Evolutionary conservation across 139 green algal genomes (phyloP).

Genomic region (Volvox reticuliferus): DNA sequence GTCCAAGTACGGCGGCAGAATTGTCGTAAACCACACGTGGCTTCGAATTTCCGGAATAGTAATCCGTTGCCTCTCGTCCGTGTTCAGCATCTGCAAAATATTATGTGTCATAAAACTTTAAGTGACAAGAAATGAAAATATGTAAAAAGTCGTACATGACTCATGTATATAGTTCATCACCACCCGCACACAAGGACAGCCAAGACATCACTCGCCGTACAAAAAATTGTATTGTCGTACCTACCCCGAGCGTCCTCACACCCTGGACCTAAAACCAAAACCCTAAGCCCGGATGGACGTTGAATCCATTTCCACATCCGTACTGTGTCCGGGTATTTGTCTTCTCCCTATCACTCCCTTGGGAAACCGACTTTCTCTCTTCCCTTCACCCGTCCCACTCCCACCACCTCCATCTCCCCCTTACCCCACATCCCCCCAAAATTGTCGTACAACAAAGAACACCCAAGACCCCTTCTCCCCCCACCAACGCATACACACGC

Average conservation of each 20-base stretch:
- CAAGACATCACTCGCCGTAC: no score
- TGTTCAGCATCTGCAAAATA: constrained; percentile 56
- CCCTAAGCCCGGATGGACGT: no score
- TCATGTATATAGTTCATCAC: no score
- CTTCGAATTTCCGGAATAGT: constrained; percentile 82
- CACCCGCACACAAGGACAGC: no score
- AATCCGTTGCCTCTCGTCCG: constrained; percentile 75
- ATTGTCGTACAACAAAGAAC: neutral
- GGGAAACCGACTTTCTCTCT: neutral
- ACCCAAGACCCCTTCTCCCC: no score
- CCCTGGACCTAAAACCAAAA: no score
- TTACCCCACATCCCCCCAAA: neutral
- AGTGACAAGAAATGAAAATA: no score
- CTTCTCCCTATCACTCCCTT: no score
- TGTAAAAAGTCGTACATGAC: no score
- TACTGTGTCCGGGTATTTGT: neutral
- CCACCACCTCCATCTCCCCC: neutral
- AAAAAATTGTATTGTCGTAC: no score
- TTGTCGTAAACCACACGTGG: constrained; percentile 92
- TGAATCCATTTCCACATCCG: neutral
- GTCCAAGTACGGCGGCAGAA: constrained; percentile 69
- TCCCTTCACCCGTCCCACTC: neutral
- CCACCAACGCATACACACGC: neutral
- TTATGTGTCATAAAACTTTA: no score
- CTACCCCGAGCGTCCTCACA: no score